Conservation (phyloP, 106 monocot genomes). For the Acorus calamus region DNA sequence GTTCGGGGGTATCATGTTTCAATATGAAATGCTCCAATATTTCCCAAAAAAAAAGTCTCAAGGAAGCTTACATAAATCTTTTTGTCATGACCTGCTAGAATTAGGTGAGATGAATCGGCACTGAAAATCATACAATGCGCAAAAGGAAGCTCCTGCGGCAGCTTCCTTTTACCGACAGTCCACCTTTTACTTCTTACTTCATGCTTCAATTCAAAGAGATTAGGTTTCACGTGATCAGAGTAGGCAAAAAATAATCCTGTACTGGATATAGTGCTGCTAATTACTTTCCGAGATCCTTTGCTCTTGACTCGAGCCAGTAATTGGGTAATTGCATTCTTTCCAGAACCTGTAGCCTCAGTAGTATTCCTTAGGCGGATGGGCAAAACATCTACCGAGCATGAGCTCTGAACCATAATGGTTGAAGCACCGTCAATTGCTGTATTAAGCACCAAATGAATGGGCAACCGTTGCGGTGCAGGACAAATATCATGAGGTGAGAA, state of each 20-base stretch:
- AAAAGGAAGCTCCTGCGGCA: slow-evolving; percentile 56
- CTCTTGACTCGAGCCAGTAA: slow-evolving; percentile 62
- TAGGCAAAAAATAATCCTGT: slow-evolving; percentile 58
- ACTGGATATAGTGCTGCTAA: slow-evolving; percentile 58
- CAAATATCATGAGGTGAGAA: slow-evolving; percentile 95
- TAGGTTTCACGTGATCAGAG: slow-evolving; percentile 55
- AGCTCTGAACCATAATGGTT: slow-evolving; percentile 51
- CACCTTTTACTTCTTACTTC: slow-evolving; percentile 29
- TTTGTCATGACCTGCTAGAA: slow-evolving; percentile 67
- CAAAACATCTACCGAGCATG: slow-evolving; percentile 44
- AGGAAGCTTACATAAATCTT: slow-evolving; percentile 77
- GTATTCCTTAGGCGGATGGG: slow-evolving; percentile 23
- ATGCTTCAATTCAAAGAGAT: slow-evolving; percentile 59
- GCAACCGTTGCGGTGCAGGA: slow-evolving; percentile 75
- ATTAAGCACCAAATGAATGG: slow-evolving; percentile 41
- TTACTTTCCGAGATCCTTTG: slow-evolving; percentile 62
- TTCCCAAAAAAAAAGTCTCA: no score
- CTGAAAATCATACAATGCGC: slow-evolving; percentile 75
- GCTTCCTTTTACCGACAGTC: slow-evolving; percentile 46
- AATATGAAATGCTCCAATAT: no score
- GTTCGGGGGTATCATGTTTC: no score
- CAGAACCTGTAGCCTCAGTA: slow-evolving; percentile 5
- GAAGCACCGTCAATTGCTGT: slow-evolving; percentile 32
- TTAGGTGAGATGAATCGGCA: slow-evolving; percentile 55
- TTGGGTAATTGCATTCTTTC: slow-evolving; percentile 25